Evolutionary conservation across 1,139 yeast genomes (phyloP), one percentile per base, ranked within the genome.

Genomic region (Geotrichum bryndzae): DNA sequence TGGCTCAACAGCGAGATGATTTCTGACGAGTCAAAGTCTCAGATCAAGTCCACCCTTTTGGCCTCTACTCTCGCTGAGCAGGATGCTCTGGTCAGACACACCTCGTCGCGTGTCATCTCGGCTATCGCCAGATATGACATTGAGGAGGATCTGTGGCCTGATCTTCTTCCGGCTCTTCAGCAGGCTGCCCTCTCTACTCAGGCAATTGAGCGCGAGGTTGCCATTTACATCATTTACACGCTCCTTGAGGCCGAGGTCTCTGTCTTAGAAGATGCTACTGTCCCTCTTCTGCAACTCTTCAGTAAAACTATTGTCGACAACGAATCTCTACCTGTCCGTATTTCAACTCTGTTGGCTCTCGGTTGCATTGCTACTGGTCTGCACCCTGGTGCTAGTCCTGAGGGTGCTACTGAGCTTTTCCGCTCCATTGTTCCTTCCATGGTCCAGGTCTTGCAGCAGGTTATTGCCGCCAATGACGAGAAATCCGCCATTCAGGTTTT

Each of bases 31-130:
- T 72, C 83, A 63, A 85, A 85, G 75, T 78, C 81, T 54, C 80
- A 80, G 62, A 86, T 94, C 72, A 86, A 89, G 73, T 79, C 80
- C 53, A 81, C 94, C 31, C 76, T 92, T 70, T 81, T 94, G 69
- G 81, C 82, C 67, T 82, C 85, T 66, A 85, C 96, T 54, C 85
- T 91, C 75, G 79, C 80, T 59, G 88, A 85, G 73, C 76, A 79
- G 61, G 79, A 83, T 64, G 85, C 89, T 70, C 79, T 84, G 64
- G 88, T 92, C 65, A 85, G 97, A 77, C 98, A 94, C 77, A 85
- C 96, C 33, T 83, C 88, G 62, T 91, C 98, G 11, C 85, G 97
- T 75, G 90, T 92, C 62, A 86, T 94, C 67, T 86, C 97, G 38
- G 87, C 92, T 55, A 89, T 94, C 71, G 96, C 91, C 54, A 85